Conservation (phyloP, 73 alveolate species). For the Tetrahymena malaccensis region DNA sequence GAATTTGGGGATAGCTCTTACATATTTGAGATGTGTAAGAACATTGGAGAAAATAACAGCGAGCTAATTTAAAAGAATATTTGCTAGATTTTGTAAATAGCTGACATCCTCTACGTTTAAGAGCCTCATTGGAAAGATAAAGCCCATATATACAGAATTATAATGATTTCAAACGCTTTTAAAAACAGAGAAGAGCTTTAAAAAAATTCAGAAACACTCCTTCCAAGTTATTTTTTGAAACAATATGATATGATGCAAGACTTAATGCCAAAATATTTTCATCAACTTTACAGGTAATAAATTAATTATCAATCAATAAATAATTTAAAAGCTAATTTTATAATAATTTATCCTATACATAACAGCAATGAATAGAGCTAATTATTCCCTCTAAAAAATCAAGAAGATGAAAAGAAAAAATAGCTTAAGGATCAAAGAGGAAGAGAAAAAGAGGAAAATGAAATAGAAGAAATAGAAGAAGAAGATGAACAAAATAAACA, state of each 20-base stretch:
- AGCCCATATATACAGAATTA: background rate
- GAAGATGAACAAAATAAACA: background rate
- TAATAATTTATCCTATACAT: background rate
- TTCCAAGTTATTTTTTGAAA: background rate
- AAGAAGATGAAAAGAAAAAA: background rate
- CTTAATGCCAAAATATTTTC: background rate
- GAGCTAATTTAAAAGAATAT: background rate
- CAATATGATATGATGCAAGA: background rate
- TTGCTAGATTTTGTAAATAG: background rate
- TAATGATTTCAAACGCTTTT: background rate
- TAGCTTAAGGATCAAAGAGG: background rate
- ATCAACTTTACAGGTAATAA: background rate
- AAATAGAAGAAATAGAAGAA: background rate
- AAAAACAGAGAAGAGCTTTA: background rate
- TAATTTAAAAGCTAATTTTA: background rate
- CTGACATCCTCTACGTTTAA: background rate
- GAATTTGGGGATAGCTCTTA: background rate
- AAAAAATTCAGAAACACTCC: background rate
- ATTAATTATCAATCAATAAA: background rate
- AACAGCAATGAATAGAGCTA: background rate
- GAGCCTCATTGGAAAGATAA: background rate
- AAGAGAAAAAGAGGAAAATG: background rate
- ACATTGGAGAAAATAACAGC: background rate
- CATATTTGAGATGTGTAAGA: background rate
- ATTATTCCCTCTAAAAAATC: background rate